phyloP scores from a whole-genome alignment of 352 stramenopile genomes.

The Phytophthora fragariae region DNA sequence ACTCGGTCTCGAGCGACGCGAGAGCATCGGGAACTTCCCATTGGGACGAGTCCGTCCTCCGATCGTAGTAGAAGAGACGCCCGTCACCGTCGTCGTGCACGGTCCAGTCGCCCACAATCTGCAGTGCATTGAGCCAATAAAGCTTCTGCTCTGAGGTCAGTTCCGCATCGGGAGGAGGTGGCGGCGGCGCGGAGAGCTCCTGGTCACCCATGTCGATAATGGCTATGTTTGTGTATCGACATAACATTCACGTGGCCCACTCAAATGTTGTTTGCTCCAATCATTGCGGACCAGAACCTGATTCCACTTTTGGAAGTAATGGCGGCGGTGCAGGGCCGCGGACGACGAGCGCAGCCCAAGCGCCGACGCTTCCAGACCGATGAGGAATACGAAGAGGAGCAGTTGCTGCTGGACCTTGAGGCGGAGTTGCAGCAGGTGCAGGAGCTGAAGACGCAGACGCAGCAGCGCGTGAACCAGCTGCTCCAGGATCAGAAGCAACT shows the following conservation, averaged over 20 bases:
- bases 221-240: background rate
- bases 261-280: constrained; percentile 22
- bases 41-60: constrained; percentile 51
- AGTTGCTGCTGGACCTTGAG: constrained; percentile 53
- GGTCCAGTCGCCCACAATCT: constrained; percentile 69
- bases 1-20: constrained; percentile 60
- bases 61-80: constrained; percentile 82
- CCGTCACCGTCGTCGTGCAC: constrained; percentile 80
- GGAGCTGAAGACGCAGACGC: constrained; percentile 47
- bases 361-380: constrained; percentile 35
- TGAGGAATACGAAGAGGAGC: constrained; percentile 50
- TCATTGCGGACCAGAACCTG: constrained; percentile 26
- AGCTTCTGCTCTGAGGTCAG: constrained; percentile 45
- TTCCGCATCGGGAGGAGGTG: constrained; percentile 13
- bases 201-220: background rate
- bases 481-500: constrained; percentile 51
- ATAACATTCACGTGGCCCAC: constrained; percentile 9
- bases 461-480: constrained; percentile 49
- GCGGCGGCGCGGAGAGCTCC: constrained; percentile 9
- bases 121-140: constrained; percentile 61
- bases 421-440: constrained; percentile 59
- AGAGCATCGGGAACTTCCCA: constrained; percentile 68
- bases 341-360: background rate
- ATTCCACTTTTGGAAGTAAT: background rate
- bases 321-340: constrained; percentile 10